phyloP scores from a whole-genome alignment of 83 land plant species.

The Picea engelmannii region DNA sequence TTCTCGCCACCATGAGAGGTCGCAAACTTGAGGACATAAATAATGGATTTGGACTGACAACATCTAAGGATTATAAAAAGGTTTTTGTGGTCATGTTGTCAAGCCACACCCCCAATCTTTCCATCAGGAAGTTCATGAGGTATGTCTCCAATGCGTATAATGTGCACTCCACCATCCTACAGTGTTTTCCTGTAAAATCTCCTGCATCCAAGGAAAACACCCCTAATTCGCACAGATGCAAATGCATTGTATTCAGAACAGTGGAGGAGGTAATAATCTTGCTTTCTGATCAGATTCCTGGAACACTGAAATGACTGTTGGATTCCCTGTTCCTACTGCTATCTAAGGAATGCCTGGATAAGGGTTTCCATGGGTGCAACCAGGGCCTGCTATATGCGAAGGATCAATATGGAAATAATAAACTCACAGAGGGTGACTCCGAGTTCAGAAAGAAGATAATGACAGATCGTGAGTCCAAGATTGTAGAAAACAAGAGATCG shows the following conservation, averaged over 20 bases:
- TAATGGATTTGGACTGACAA: background rate
- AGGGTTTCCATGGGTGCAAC: background rate
- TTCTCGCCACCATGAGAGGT: background rate
- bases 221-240: too few relatives aligned
- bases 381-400: background rate
- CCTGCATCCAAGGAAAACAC: too few relatives aligned
- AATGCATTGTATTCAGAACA: too few relatives aligned
- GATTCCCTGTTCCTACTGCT: background rate
- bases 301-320: background rate
- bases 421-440: too few relatives aligned
- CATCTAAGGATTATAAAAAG: background rate
- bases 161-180: too few relatives aligned
- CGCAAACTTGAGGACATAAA: background rate
- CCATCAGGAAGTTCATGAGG: background rate
- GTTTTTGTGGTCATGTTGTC: background rate
- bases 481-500: too few relatives aligned
- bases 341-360: background rate
- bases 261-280: too few relatives aligned
- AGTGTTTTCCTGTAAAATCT: too few relatives aligned
- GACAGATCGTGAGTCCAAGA: too few relatives aligned
- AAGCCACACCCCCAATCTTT: background rate
- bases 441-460: background rate
- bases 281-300: background rate
- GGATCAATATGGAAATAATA: rapidly evolving
- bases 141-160: too few relatives aligned